Evolutionary conservation across 805 yeast species (phyloP), one percentile per base, ranked within the genome.

Genomic region (Torulaspora indica): DNA sequence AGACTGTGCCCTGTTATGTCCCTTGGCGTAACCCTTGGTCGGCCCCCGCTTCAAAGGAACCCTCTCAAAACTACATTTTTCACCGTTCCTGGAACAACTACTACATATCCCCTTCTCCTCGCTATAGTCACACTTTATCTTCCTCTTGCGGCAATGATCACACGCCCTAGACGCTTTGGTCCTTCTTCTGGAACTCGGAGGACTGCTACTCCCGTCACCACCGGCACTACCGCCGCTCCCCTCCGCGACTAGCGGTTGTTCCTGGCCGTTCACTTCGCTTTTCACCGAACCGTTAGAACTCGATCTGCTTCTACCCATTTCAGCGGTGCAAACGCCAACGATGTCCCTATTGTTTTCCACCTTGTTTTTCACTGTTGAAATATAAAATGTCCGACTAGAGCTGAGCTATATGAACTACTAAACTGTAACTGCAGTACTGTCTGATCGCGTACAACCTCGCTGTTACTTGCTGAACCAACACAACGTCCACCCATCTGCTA

Each of bases 1-100:
- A 35, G 35, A 42, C n/a, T 47, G 42, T 15, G 42, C 36, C 4
- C 38, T 27, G 15, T 43, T 33, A 18, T 49, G 45, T 5, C 46
- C 47, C 39, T 73, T 64, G n/a, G 72, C 69, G 51, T 77, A 81
- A 1, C 91, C 91, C 56, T 83, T 85, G 0, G 83, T 73, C 0
- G 95, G 95, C 0, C 95, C 95, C 53, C 95, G 67, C 54, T 85
- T 85, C 59, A 85, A 60, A 0, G 90, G 95, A 1, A 81, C 73
- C 39, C 91, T 69, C 17, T 81, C 80, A 58, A 83, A 85, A 1
- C 82, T 71, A 60, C 95, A 85, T 2, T 56, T 58, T 37, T 82
- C 88, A 37, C 72, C 73, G 54, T 72, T 78, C 57, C 78, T 79
- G 12, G 66, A 58, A 61, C 95, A 85, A 51, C 77, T 81, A 10